Evolutionary conservation across 768 basidiomycete genomes (phyloP).

Genomic region (Dendrothele bispora): DNA sequence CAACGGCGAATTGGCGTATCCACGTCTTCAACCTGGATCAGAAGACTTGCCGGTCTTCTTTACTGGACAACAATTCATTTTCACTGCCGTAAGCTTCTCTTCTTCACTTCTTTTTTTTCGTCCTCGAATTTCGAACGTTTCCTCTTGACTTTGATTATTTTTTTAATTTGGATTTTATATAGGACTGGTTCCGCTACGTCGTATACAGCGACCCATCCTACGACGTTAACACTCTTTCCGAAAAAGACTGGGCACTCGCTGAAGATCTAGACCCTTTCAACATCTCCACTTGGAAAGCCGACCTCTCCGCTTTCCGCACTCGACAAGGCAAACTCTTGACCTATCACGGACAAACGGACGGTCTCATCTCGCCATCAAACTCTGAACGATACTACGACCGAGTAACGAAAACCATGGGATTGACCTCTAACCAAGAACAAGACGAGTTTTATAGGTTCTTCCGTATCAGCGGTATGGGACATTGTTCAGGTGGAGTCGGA

Average conservation of each 20-base stretch:
- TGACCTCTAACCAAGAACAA: conserved; percentile 7
- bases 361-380: conserved; percentile 16
- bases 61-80: conserved; percentile 1
- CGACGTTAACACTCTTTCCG: conserved; percentile 2
- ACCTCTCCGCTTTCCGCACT: conserved; percentile 12
- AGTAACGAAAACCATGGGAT: conserved; percentile 15
- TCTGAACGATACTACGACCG: conserved; percentile 15
- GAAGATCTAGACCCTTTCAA: conserved; percentile 4
- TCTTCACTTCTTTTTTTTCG: neutral
- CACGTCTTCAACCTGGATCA: conserved; percentile 15
- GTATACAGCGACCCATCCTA: conserved; percentile 5
- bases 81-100: conserved; percentile 1
- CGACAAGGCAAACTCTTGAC: conserved; percentile 19
- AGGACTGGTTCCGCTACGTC: conserved; percentile 9
- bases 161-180: too few relatives aligned
- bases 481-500: conserved; percentile 16
- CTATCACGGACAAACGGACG: conserved; percentile 16
- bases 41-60: neutral
- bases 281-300: conserved; percentile 11
- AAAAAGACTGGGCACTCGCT: neutral
- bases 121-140: too few relatives aligned
- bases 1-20: conserved; percentile 8
- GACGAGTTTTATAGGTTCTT: conserved; percentile 24
- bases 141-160: too few relatives aligned
- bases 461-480: conserved; percentile 19